Conservation (phyloP, 495 filamentous ascomycete genomes). For the Beverwykella pulmonaria region DNA sequence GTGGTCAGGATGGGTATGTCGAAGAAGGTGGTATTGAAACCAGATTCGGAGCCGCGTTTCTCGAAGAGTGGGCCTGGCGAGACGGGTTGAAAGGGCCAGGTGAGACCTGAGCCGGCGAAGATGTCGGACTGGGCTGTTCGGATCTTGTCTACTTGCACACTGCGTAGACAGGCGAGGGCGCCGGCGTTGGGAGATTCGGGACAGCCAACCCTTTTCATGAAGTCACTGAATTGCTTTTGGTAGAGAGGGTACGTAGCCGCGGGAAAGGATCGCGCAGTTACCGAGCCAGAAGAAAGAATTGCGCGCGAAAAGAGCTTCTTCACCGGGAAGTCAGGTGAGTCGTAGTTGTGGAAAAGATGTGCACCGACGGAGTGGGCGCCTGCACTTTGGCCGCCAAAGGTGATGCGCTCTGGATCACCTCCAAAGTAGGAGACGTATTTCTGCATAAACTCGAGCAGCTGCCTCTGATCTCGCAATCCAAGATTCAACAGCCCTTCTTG, state of each 20-base stretch:
- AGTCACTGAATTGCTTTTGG: slow-evolving; percentile 15
- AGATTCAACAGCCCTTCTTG: slow-evolving; percentile 29
- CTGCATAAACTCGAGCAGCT: slow-evolving; percentile 30
- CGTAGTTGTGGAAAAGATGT: slow-evolving; percentile 31
- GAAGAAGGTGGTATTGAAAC: slow-evolving; percentile 25
- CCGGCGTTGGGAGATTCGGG: background rate
- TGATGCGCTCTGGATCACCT: slow-evolving; percentile 24
- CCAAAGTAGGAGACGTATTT: slow-evolving; percentile 22
- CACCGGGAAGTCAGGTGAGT: background rate
- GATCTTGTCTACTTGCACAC: slow-evolving; percentile 5
- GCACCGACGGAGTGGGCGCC: slow-evolving; percentile 29
- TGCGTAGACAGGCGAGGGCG: slow-evolving; percentile 18
- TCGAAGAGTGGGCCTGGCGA: slow-evolving; percentile 25
- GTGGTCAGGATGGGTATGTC: slow-evolving; percentile 18
- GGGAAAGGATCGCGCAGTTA: slow-evolving; percentile 26
- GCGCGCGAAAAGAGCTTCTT: slow-evolving; percentile 25
- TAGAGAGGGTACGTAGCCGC: slow-evolving; percentile 21
- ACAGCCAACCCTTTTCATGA: slow-evolving; percentile 20
- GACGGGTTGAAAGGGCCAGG: slow-evolving; percentile 32
- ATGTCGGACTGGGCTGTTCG: background rate
- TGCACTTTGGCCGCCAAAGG: slow-evolving; percentile 25
- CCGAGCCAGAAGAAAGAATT: slow-evolving; percentile 20
- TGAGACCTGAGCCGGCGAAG: slow-evolving; percentile 9
- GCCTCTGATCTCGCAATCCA: slow-evolving; percentile 18
- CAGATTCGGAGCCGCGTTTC: slow-evolving; percentile 23